Evolutionary conservation across 176 grass and related monocot genomes (phyloP).

Genomic region (Triticum dicoccoides): DNA sequence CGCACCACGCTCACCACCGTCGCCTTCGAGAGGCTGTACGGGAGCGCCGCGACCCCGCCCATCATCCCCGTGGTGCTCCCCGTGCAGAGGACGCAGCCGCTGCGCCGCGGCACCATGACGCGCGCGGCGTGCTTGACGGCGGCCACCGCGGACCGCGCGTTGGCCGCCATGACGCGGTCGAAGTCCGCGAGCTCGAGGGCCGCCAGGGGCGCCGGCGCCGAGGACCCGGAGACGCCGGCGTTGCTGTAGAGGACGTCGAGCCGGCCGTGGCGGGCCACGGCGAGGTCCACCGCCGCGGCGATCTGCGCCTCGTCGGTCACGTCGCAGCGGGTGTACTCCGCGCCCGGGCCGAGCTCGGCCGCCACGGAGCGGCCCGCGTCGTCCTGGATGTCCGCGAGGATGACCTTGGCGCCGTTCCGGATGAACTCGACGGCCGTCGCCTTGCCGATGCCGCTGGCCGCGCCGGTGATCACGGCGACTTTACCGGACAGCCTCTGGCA

Average conservation of each 20-base stretch:
- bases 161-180: constrained; percentile 68
- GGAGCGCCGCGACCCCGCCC: constrained; percentile 31
- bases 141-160: constrained; percentile 49
- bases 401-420: constrained; percentile 32
- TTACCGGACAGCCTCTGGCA: constrained; percentile 17
- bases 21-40: constrained; percentile 46
- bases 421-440: constrained; percentile 33
- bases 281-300: constrained; percentile 27
- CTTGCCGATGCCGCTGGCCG: constrained; percentile 36
- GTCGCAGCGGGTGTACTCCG: constrained; percentile 39
- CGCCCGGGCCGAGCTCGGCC: constrained; percentile 30
- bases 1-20: constrained; percentile 16
- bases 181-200: constrained; percentile 62
- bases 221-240: constrained; percentile 26
- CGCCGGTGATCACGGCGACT: constrained; percentile 35
- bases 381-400: constrained; percentile 45
- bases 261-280: constrained; percentile 28
- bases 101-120: constrained; percentile 54
- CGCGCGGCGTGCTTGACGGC: constrained; percentile 79
- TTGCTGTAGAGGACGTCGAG: constrained; percentile 50
- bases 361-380: constrained; percentile 32
- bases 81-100: constrained; percentile 75
- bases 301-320: constrained; percentile 39
- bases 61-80: constrained; percentile 45
- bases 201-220: constrained; percentile 9